Evolutionary conservation across 306 rosid species (phyloP), one percentile per base, ranked within the genome.

Genomic region (Citrullus amarus): DNA sequence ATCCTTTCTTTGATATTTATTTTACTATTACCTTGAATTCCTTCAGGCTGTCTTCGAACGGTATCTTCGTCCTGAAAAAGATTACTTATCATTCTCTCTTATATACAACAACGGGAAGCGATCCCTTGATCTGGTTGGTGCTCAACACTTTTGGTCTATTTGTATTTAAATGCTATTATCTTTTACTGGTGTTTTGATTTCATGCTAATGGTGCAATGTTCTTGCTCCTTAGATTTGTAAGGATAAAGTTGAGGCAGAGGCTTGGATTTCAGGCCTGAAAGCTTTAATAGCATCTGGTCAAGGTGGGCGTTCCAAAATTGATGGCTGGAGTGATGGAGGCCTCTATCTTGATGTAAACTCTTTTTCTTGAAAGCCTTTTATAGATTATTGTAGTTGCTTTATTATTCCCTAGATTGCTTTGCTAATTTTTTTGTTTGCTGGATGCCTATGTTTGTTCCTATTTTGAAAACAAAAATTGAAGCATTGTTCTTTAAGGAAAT

Each of bases 261-360:
- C 87, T 88, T 92, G 99, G 99, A 96, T 92, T 92, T 86, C 89
- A 44, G 98, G 99, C 80, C 91, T 92, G 77, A 92, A 88, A 84
- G 87, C 92, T 75, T 80, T 95, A 82, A 87, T 91, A 79, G 83
- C 89, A 72, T 91, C 96, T 81, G 96, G 96, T 79, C 97, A 86
- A 88, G 97, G 97, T 85, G 99, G 96, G 55, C 97, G 99, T 80
- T 95, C 97, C 80, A 95, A 92, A 83, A 95, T 95, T 79, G 99
- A 95, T 81, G 99, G 99, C 82, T 90, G 97, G 99, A 89, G 86
- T 88, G 99, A 95, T 65, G 99, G 91, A 53, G 97, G 93, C 81
- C 88, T 95, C 83, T 87, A 87, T 85, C 86, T 88, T 84, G 97
- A 95, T 84, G 99, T 95, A 95, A 88, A 82, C 83, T 53, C 72